Evolutionary conservation across 2,329 filamentous ascomycete species (phyloP).

Genomic region (Sporothrix sp.): DNA sequence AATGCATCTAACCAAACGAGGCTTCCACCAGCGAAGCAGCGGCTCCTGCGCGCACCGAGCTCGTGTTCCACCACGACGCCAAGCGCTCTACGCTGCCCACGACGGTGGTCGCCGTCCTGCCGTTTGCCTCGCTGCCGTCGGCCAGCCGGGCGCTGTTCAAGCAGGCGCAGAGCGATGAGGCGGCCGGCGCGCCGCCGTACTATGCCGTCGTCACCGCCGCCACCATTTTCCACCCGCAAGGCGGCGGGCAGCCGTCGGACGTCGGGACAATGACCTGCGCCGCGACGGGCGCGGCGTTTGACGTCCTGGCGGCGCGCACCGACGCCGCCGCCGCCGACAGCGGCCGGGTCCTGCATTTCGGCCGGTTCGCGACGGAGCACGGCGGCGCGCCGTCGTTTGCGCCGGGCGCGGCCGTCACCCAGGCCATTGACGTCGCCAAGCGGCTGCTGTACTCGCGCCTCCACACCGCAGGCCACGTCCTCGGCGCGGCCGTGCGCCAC

Average conservation of each 20-base stretch:
- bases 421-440: conserved; percentile 50
- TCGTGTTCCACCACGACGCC: conserved; percentile 36
- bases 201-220: conserved; percentile 50
- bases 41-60: conserved; percentile 26
- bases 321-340: conserved; percentile 35
- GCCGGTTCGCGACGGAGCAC: conserved; percentile 35
- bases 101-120: conserved; percentile 35
- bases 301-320: conserved; percentile 48
- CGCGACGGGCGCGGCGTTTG: conserved; percentile 30
- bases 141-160: conserved; percentile 50
- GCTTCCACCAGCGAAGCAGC: not conserved
- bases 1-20: not conserved
- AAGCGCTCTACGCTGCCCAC: conserved; percentile 35
- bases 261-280: conserved; percentile 43
- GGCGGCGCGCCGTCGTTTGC: conserved; percentile 25
- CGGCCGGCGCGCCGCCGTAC: conserved; percentile 19
- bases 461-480: conserved; percentile 65
- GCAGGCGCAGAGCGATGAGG: conserved; percentile 26
- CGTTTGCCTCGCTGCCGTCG: conserved; percentile 40
- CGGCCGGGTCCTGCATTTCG: conserved; percentile 56
- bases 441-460: conserved; percentile 55
- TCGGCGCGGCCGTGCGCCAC: conserved; percentile 56
- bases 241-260: conserved; percentile 64
- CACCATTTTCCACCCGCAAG: conserved; percentile 69
- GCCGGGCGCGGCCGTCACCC: conserved; percentile 37